Conservation (phyloP, 495 filamentous ascomycete genomes). For the Aspergillus heteromorphus region DNA sequence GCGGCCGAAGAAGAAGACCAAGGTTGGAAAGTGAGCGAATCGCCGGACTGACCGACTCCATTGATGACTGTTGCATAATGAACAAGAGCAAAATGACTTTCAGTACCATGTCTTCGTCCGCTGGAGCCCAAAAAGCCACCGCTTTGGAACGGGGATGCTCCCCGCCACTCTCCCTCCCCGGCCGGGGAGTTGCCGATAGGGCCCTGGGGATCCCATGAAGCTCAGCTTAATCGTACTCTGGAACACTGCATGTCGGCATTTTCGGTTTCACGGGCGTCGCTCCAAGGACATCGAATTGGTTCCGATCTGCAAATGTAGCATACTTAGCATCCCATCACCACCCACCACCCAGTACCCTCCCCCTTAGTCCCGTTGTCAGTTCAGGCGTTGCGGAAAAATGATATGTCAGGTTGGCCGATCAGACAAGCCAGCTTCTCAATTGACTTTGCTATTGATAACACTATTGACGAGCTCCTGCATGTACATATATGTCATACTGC, state of each 20-base stretch:
- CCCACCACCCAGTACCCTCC: too few relatives aligned
- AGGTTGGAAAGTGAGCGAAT: constrained; percentile 34
- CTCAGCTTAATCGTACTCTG: background rate
- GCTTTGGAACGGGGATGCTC: background rate
- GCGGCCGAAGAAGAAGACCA: constrained; percentile 68
- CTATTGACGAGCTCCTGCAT: constrained; percentile 10
- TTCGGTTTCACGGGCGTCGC: background rate
- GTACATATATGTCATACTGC: constrained; percentile 6
- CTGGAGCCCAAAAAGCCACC: background rate
- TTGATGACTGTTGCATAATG: constrained; percentile 11
- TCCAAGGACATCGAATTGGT: background rate
- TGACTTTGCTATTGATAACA: constrained; percentile 11
- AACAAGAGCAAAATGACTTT: constrained; percentile 4
- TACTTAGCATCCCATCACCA: background rate
- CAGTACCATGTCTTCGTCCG: background rate
- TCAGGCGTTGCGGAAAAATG: background rate
- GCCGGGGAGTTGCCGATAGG: background rate
- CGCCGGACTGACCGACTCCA: background rate
- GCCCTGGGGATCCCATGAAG: background rate
- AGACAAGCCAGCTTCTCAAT: constrained; percentile 3
- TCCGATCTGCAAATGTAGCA: background rate
- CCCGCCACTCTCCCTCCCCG: background rate
- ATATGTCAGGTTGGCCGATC: constrained; percentile 6
- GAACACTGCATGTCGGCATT: background rate
- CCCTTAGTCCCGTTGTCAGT: background rate